phyloP scores from a whole-genome alignment of 306 rosid species.

The Astragalus membranaceus region DNA sequence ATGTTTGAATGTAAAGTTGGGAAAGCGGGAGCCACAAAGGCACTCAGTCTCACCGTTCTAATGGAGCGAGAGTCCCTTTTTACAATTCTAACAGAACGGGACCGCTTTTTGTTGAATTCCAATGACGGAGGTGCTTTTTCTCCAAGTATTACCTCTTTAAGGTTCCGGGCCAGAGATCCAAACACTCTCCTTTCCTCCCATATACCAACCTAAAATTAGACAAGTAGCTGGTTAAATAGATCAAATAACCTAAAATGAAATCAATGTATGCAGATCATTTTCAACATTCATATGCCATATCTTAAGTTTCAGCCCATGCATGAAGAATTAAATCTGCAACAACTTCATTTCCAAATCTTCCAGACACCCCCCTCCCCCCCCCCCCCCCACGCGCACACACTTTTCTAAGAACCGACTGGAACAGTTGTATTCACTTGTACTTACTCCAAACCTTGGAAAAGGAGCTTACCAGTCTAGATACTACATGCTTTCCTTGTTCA shows the following conservation, averaged over 20 bases:
- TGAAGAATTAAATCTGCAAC: background rate
- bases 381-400: background rate
- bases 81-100: constrained; percentile 67
- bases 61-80: constrained; percentile 86
- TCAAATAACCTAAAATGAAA: background rate
- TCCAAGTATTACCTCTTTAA: constrained; percentile 68
- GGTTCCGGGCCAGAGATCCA: constrained; percentile 55
- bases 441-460: constrained; percentile 5
- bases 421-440: background rate
- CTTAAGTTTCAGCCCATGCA: constrained; percentile 6
- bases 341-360: background rate
- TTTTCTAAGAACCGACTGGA: background rate
- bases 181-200: constrained; percentile 92
- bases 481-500: constrained; percentile 49
- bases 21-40: background rate
- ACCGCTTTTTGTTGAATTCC: constrained; percentile 64
- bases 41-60: constrained; percentile 57
- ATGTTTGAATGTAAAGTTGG: background rate
- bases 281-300: background rate
- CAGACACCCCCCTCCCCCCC: background rate
- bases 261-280: constrained; percentile 7
- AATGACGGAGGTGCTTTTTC: constrained; percentile 65
- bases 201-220: constrained; percentile 52
- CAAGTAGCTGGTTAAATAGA: constrained; percentile 20
- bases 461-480: constrained; percentile 64